phyloP scores from a whole-genome alignment of 768 basidiomycete species.

The Boletus tylopilopsis region DNA sequence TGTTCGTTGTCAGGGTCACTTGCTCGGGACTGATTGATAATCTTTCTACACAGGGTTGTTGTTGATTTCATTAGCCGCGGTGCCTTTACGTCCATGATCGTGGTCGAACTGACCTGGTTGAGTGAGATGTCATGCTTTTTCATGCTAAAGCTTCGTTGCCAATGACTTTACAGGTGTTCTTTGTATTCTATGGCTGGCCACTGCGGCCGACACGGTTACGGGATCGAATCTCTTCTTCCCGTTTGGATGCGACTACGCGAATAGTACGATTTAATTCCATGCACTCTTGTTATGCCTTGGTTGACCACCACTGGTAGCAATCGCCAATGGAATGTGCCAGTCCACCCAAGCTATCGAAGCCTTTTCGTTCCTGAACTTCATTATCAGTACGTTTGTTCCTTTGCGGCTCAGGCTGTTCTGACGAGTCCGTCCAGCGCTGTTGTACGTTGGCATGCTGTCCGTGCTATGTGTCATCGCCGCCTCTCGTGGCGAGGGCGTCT shows the following conservation, averaged over 20 bases:
- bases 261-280: slow-evolving; percentile 4
- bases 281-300: neutral
- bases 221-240: slow-evolving; percentile 1
- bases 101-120: slow-evolving; percentile 36
- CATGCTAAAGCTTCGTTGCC: neutral
- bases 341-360: slow-evolving; percentile 32
- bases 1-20: neutral
- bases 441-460: slow-evolving; percentile 27
- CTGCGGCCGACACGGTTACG: slow-evolving; percentile 28
- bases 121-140: slow-evolving; percentile 22
- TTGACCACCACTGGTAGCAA: slow-evolving; percentile 10
- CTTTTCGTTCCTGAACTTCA: slow-evolving; percentile 36
- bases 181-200: slow-evolving; percentile 39
- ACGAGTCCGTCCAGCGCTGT: slow-evolving; percentile 26
- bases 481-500: slow-evolving; percentile 28
- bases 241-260: slow-evolving; percentile 1
- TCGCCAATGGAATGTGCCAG: slow-evolving; percentile 18
- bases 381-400: slow-evolving; percentile 25
- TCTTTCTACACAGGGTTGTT: slow-evolving; percentile 27
- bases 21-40: slow-evolving; percentile 5
- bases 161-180: slow-evolving; percentile 25
- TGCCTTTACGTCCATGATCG: slow-evolving; percentile 37
- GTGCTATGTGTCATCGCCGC: slow-evolving; percentile 26
- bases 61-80: slow-evolving; percentile 34
- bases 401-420: neutral